Evolutionary conservation across 2,329 filamentous ascomycete species (phyloP), one percentile per base, ranked within the genome.

Genomic region (Fusarium annulatum): DNA sequence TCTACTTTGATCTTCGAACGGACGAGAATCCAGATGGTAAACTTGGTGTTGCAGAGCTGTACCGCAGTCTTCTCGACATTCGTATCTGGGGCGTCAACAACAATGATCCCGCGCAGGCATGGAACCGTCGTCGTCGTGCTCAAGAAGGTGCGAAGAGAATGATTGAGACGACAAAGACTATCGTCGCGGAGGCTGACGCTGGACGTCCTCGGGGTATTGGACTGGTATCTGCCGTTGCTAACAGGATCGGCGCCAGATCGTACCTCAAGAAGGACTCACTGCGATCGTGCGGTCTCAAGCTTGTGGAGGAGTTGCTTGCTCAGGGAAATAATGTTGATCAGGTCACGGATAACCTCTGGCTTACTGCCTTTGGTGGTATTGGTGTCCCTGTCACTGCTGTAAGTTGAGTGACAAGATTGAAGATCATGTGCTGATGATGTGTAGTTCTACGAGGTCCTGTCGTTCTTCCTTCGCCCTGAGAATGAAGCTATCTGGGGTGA

Each of bases 1-100:
- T 90, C 78, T 89, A 88, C 59, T 82, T 91, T 39, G 90, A 90
- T 7, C 75, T 92, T 36, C 88, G 89, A 72, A 87, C 86, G 0
- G 80, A 84, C 0, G 84, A 89, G 73, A 85, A 87, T 26, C 89
- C 89, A 0, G 81, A 82, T 15, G 89, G 89, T 15, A 79, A 76
- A 1, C 81, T 85, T n/a, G 78, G 80, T 7, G 71, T 78, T 3
- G 78, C 83, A 2, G 81, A 86, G 23, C 71, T 88, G 34, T 88
- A 86, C 77, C 79, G 79, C 3, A 71, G 82, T 26, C 78, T 87
- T 28, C 74, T 85, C 23, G 80, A 86, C 62, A 79, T 87, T 30
- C 85, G 85, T 39, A 80, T 82, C 62, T 87, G 83, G 81, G 85
- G 83, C 19, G 83, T 84, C 42, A 85, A 86, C 72, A 86, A 87